Evolutionary conservation across 2,329 filamentous ascomycete species (phyloP).

Genomic region (Incumbomyces delicatus): DNA sequence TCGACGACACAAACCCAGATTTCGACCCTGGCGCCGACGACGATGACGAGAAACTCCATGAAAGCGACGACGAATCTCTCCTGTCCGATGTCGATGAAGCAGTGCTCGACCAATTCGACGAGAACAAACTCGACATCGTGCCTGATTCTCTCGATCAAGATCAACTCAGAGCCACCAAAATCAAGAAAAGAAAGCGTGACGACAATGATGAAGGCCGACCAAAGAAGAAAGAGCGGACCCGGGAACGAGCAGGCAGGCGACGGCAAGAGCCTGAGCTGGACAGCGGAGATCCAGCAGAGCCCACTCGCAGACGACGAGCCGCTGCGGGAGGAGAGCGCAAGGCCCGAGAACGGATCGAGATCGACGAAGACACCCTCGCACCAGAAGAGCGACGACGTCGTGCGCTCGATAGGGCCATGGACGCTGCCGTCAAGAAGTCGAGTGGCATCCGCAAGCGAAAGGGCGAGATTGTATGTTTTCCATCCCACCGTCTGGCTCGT

Average conservation of each 20-base stretch:
- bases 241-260: constrained; percentile 49
- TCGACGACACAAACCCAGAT: constrained; percentile 13
- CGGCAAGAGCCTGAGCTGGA: constrained; percentile 56
- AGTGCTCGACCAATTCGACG: constrained; percentile 56
- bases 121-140: constrained; percentile 48
- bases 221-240: constrained; percentile 53
- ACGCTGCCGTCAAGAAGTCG: constrained; percentile 76
- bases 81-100: constrained; percentile 57
- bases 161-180: constrained; percentile 51
- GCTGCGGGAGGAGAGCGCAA: constrained; percentile 42
- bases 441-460: constrained; percentile 64
- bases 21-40: constrained; percentile 6
- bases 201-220: constrained; percentile 53
- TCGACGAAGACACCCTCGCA: constrained; percentile 68
- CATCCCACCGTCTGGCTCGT: neutral
- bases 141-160: constrained; percentile 44
- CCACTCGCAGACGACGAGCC: constrained; percentile 43
- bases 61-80: constrained; percentile 52
- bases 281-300: constrained; percentile 41
- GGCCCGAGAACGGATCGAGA: constrained; percentile 46
- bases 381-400: constrained; percentile 62
- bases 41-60: constrained; percentile 29
- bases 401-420: constrained; percentile 77
- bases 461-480: constrained; percentile 63
- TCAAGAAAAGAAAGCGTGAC: constrained; percentile 56